A percentile compares a stretch with the other conserved stretches of the same genome.
These are phyloP conservation scores for Colletotrichum sp. DNA, from an alignment of 2,329 filamentous ascomycete species.

Conservation along the genomic window DNA sequence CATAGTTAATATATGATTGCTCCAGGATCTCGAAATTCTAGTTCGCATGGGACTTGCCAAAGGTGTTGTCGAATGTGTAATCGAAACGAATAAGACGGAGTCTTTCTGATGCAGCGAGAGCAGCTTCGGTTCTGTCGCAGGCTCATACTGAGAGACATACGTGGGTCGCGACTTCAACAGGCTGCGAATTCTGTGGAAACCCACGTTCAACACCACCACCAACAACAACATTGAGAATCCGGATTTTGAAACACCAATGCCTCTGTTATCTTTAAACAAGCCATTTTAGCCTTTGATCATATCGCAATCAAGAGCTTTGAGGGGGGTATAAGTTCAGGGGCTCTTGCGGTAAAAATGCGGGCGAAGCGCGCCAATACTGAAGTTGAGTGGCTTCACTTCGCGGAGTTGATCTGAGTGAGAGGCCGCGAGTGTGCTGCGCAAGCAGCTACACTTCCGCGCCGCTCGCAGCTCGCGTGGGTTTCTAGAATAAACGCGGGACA, in stretches of 20 bases:
- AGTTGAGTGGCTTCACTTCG: too few relatives aligned
- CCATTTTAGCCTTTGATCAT: fast-evolving
- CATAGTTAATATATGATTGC: not conserved
- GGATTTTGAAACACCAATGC: not conserved
- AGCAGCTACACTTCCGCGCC: not conserved
- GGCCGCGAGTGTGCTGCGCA: not conserved
- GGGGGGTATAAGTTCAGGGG: too few relatives aligned
- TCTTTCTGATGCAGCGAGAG: not conserved
- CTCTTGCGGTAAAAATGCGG: too few relatives aligned
- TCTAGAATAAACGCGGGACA: not conserved
- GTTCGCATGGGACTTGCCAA: not conserved
- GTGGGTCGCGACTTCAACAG: not conserved
- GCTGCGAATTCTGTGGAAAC: not conserved
- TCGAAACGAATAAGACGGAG: not conserved
- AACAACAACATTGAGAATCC: not conserved
- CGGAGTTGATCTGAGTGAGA: not conserved
- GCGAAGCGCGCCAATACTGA: too few relatives aligned
- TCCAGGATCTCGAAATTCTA: not conserved
- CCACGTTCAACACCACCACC: too few relatives aligned
- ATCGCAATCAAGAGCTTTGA: not conserved
- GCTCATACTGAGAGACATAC: not conserved
- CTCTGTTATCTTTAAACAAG: not conserved
- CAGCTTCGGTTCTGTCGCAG: not conserved
- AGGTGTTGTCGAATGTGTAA: not conserved
- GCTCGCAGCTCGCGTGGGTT: fast-evolving